Evolutionary conservation across 371 early-diverging fungal genomes (phyloP).

Genomic region (Mucor indicus): DNA sequence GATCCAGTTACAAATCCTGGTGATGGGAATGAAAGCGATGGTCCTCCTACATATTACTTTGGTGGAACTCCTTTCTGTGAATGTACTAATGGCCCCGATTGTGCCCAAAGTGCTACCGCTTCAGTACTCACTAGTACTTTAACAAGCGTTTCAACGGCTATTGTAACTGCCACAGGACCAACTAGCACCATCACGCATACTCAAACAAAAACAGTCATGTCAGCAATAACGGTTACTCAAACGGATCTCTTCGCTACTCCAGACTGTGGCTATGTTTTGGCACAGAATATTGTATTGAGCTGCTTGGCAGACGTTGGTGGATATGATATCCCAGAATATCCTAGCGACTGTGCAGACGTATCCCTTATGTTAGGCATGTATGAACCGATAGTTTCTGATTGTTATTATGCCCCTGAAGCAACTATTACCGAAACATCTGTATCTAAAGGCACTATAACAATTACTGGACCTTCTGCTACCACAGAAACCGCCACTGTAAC

Average conservation of each 20-base stretch:
- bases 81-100: too few relatives aligned
- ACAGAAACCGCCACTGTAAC: neutral
- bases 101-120: too few relatives aligned
- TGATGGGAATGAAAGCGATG: too few relatives aligned
- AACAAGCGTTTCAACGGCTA: too few relatives aligned
- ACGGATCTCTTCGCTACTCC: neutral
- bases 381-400: neutral
- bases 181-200: too few relatives aligned
- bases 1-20: too few relatives aligned
- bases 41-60: too few relatives aligned
- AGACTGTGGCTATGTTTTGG: slow-evolving; percentile 2
- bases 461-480: neutral
- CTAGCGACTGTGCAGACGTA: neutral
- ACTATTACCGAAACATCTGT: neutral
- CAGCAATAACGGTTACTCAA: too few relatives aligned
- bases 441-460: neutral
- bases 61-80: too few relatives aligned
- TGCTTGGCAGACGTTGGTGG: neutral
- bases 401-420: neutral
- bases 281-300: neutral
- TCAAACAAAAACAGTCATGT: too few relatives aligned
- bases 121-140: too few relatives aligned
- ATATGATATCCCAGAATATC: neutral
- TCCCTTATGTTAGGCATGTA: neutral
- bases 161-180: too few relatives aligned